phyloP scores from a whole-genome alignment of 345 rosid species.

The Citrus hindsii region DNA sequence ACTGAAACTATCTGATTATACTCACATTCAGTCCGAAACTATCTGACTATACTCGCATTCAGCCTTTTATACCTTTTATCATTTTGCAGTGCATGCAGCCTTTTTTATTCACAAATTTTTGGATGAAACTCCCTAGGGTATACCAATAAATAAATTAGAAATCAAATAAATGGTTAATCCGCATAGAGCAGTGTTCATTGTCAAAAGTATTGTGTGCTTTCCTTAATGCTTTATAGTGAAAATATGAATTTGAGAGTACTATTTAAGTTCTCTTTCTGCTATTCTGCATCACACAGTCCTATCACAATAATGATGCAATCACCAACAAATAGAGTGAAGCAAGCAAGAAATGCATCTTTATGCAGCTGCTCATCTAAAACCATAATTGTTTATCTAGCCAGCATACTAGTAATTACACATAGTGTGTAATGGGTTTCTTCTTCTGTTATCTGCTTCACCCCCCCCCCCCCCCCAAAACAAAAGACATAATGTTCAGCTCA shows the following conservation, averaged over 20 bases:
- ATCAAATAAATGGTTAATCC: background rate
- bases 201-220: background rate
- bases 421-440: no score
- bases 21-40: no score
- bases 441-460: background rate
- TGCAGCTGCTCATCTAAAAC: background rate
- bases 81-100: no score
- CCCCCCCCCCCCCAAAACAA: no score
- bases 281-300: background rate
- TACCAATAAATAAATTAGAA: no score
- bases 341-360: background rate
- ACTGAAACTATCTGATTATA: no score
- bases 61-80: no score
- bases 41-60: no score
- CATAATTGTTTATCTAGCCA: background rate
- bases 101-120: no score
- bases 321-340: background rate
- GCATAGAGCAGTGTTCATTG: background rate
- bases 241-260: background rate
- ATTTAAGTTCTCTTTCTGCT: background rate
- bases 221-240: background rate
- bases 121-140: no score
- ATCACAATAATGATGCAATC: background rate
- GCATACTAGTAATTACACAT: no score
- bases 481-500: background rate